These are phyloP conservation scores for Narthecium ossifragum DNA, from an alignment of 106 monocot species.

Conservation along the genomic window DNA sequence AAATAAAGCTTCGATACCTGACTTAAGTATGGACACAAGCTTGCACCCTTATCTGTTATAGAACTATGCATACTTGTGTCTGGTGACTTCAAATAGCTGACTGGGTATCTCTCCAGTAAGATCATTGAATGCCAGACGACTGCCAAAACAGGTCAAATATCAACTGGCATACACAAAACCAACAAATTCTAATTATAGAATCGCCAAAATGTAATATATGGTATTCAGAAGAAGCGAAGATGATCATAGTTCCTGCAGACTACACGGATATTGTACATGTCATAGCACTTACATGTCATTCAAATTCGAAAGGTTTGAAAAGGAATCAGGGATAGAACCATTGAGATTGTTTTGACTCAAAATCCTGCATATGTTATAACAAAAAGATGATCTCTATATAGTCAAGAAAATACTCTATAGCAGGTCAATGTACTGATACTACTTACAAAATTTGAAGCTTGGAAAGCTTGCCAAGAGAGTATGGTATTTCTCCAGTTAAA, in stretches of 20 bases:
- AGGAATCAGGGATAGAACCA: slow-evolving; percentile 68
- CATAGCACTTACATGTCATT: slow-evolving; percentile 56
- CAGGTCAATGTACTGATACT: not conserved
- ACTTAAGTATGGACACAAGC: not conserved
- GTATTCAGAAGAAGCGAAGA: no score
- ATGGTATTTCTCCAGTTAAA: slow-evolving; percentile 73
- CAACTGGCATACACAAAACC: not conserved
- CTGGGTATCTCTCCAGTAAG: slow-evolving; percentile 67
- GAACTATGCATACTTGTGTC: slow-evolving; percentile 57
- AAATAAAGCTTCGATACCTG: no score
- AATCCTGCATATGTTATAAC: slow-evolving; percentile 47
- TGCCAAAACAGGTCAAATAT: slow-evolving; percentile 25
- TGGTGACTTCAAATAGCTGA: slow-evolving; percentile 45
- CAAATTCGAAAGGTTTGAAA: slow-evolving; percentile 54
- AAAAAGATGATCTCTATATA: no score
- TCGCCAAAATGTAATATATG: no score
- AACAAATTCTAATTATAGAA: no score
- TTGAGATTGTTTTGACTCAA: slow-evolving; percentile 70
- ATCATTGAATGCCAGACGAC: slow-evolving; percentile 59
- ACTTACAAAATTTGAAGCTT: slow-evolving; percentile 87
- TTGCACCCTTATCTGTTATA: not conserved
- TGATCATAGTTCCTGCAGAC: no score
- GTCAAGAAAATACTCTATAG: not conserved
- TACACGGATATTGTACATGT: not conserved
- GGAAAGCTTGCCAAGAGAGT: slow-evolving; percentile 71